Conservation (phyloP, 495 filamentous ascomycete species). For the Tirmania nivea region DNA sequence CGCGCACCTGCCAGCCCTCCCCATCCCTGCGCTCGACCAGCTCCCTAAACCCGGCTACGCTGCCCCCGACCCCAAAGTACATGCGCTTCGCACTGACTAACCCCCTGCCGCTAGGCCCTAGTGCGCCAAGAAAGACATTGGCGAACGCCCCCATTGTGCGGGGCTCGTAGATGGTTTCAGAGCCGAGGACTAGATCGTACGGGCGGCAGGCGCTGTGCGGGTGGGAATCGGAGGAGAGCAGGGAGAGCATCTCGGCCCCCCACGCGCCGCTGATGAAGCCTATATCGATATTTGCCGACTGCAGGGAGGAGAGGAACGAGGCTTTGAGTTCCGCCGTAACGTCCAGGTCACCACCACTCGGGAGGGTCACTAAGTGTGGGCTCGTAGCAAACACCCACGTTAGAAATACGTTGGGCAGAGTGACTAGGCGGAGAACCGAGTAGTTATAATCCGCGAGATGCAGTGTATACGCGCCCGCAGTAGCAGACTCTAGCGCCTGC, state of each 20-base stretch:
- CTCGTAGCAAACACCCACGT: slow-evolving; percentile 42
- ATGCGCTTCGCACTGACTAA: slow-evolving; percentile 80
- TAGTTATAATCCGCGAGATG: slow-evolving; percentile 73
- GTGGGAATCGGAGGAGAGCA: background rate
- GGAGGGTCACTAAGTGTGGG: slow-evolving; percentile 6
- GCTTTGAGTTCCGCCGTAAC: slow-evolving; percentile 40
- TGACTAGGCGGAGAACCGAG: slow-evolving; percentile 64
- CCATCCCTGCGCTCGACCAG: slow-evolving; percentile 34
- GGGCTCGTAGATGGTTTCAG: slow-evolving; percentile 90
- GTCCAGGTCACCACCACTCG: slow-evolving; percentile 47
- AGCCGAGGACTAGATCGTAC: slow-evolving; percentile 44
- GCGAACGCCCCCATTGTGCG: slow-evolving; percentile 50
- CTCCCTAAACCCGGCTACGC: slow-evolving; percentile 66
- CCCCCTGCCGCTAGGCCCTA: slow-evolving; percentile 28
- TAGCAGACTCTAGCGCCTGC: slow-evolving; percentile 28
- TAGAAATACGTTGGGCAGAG: slow-evolving; percentile 68
- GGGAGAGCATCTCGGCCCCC: slow-evolving; percentile 39
- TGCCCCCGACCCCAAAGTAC: slow-evolving; percentile 92
- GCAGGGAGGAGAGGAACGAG: slow-evolving; percentile 39
- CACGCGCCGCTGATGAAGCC: slow-evolving; percentile 69
- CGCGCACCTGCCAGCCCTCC: slow-evolving; percentile 36
- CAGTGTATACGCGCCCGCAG: slow-evolving; percentile 9
- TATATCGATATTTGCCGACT: slow-evolving; percentile 33
- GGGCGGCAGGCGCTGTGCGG: slow-evolving; percentile 23
- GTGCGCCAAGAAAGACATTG: slow-evolving; percentile 36